phyloP scores from a whole-genome alignment of 2,329 filamentous ascomycete genomes.

The Knufia fluminis region DNA sequence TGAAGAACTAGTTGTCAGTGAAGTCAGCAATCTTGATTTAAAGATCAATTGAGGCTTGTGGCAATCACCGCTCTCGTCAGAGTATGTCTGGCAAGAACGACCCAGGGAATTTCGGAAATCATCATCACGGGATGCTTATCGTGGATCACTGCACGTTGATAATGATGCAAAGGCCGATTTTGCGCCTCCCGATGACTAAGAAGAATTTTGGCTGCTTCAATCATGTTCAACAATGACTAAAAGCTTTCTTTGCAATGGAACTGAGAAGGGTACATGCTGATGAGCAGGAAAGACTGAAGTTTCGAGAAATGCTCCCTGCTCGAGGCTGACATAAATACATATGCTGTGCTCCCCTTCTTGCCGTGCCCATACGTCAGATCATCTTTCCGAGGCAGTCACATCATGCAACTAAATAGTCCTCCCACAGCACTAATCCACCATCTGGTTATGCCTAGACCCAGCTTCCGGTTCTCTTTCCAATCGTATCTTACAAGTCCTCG shows the following conservation, averaged over 20 bases:
- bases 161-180: constrained; percentile 4
- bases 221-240: constrained; percentile 2
- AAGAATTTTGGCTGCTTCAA: constrained; percentile 1
- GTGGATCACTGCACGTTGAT: neutral
- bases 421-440: neutral
- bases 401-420: constrained; percentile 7
- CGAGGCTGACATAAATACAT: neutral
- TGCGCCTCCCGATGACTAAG: constrained; percentile 2
- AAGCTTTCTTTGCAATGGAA: neutral
- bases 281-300: neutral
- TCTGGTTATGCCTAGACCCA: neutral
- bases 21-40: neutral
- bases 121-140: constrained; percentile 8
- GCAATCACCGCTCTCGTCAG: neutral
- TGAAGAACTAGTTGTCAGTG: neutral
- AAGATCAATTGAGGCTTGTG: neutral
- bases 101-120: neutral
- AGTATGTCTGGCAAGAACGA: neutral
- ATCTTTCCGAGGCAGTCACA: neutral
- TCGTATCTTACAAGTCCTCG: neutral
- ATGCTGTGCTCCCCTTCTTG: neutral
- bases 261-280: neutral
- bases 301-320: neutral
- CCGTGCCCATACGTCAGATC: constrained; percentile 3
- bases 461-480: neutral